Evolutionary conservation across 2,329 filamentous ascomycete species (phyloP).

Genomic region (Chaetothyriales sp.): DNA sequence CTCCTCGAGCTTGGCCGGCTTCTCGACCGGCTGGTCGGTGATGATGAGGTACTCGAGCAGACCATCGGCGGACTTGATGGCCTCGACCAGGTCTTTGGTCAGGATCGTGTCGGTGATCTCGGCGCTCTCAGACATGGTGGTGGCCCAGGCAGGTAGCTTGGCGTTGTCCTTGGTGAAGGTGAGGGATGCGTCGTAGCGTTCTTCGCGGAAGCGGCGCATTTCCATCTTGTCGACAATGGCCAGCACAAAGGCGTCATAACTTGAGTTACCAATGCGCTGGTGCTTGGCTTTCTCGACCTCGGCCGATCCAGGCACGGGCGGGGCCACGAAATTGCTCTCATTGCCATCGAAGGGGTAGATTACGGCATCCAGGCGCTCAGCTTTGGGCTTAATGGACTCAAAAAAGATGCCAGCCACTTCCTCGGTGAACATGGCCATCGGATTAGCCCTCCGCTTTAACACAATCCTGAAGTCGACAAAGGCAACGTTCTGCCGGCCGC

Average conservation of each 20-base stretch:
- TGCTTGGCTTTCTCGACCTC: slow-evolving; percentile 40
- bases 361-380: slow-evolving; percentile 62
- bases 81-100: slow-evolving; percentile 73
- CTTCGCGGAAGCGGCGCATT: slow-evolving; percentile 81
- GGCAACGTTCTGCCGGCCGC: slow-evolving; percentile 81
- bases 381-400: slow-evolving; percentile 56
- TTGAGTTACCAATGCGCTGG: slow-evolving; percentile 47
- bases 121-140: slow-evolving; percentile 91
- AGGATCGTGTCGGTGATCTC: slow-evolving; percentile 82
- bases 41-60: slow-evolving; percentile 76
- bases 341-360: slow-evolving; percentile 86
- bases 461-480: slow-evolving; percentile 77
- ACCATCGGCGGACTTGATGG: slow-evolving; percentile 64
- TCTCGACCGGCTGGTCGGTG: slow-evolving; percentile 77
- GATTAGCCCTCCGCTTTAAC: slow-evolving; percentile 78
- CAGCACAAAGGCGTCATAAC: slow-evolving; percentile 85
- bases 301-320: slow-evolving; percentile 43
- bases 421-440: slow-evolving; percentile 54
- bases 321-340: slow-evolving; percentile 64
- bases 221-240: slow-evolving; percentile 87
- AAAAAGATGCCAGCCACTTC: slow-evolving; percentile 59
- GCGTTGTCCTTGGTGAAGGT: slow-evolving; percentile 84
- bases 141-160: slow-evolving; percentile 80
- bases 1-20: slow-evolving; percentile 74
- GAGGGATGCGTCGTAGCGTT: slow-evolving; percentile 86